These are phyloP conservation scores for Phaeomoniella chlamydospora DNA, from an alignment of 2,329 filamentous ascomycete species.

Conservation along the genomic window DNA sequence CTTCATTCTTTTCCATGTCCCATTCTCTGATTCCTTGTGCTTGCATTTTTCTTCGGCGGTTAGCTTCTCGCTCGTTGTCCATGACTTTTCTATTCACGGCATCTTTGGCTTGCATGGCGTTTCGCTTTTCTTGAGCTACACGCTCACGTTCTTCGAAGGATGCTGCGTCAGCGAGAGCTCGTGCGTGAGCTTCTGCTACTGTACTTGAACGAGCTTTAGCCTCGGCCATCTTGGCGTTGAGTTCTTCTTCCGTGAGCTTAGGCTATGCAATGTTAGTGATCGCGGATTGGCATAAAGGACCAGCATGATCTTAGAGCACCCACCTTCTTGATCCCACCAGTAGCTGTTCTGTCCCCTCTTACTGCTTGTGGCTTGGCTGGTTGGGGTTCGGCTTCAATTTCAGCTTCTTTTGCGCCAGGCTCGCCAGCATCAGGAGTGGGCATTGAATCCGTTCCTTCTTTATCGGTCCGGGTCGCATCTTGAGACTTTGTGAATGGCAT, in stretches of 20 bases:
- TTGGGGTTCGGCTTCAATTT: neutral
- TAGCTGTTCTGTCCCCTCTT: conserved; percentile 38
- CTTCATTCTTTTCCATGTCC: conserved; percentile 46
- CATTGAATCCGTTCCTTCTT: neutral
- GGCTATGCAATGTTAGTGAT: conserved; percentile 26
- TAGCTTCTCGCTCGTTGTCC: conserved; percentile 48
- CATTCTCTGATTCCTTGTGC: conserved; percentile 45
- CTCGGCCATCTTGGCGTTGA: conserved; percentile 44
- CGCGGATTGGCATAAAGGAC: neutral
- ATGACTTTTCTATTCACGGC: conserved; percentile 38
- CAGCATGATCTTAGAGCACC: conserved; percentile 16
- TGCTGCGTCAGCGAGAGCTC: conserved; percentile 53
- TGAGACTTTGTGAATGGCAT: neutral
- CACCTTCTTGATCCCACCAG: conserved; percentile 31
- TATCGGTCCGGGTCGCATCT: neutral
- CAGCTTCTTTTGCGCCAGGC: neutral
- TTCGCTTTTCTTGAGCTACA: conserved; percentile 38
- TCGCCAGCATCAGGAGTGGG: neutral
- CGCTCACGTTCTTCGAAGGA: conserved; percentile 51
- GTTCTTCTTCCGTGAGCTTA: conserved; percentile 50
- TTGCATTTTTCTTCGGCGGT: conserved; percentile 43
- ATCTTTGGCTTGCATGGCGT: conserved; percentile 26
- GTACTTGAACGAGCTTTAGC: conserved; percentile 48
- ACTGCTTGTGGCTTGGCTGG: conserved; percentile 26
- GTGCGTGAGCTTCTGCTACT: conserved; percentile 44